phyloP scores from a whole-genome alignment of 306 rosid species.

The Malus sieversii region DNA sequence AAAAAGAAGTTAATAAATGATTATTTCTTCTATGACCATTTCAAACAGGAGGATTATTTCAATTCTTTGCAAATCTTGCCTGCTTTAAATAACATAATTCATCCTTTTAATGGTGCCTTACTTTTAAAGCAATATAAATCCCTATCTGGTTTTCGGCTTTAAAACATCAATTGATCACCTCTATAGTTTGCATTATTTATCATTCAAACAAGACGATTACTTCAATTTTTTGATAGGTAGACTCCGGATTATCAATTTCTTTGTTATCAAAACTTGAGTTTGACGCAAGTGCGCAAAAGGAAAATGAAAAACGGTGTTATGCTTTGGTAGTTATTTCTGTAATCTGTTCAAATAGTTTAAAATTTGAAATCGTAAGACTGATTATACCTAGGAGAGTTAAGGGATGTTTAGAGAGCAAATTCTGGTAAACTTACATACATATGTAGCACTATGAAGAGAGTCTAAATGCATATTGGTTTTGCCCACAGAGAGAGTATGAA shows the following conservation, averaged over 20 bases:
- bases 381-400: not conserved
- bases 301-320: not conserved
- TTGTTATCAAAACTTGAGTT: not conserved
- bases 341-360: not conserved
- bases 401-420: not conserved
- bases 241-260: not conserved
- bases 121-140: not conserved
- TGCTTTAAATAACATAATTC: not conserved
- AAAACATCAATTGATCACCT: not conserved
- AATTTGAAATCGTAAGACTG: not conserved
- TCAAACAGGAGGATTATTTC: not conserved
- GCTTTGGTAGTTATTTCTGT: not conserved
- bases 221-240: not conserved
- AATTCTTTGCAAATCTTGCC: not conserved
- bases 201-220: not conserved
- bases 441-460: not conserved
- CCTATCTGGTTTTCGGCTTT: not conserved
- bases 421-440: not conserved
- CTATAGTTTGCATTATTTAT: not conserved
- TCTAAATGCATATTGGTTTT: conserved; percentile 7
- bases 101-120: not conserved
- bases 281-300: not conserved
- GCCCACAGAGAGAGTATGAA: conserved; percentile 87
- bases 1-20: not conserved
- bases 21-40: not conserved